Conservation (phyloP, 768 basidiomycete genomes). For the Auricularia cornea region DNA sequence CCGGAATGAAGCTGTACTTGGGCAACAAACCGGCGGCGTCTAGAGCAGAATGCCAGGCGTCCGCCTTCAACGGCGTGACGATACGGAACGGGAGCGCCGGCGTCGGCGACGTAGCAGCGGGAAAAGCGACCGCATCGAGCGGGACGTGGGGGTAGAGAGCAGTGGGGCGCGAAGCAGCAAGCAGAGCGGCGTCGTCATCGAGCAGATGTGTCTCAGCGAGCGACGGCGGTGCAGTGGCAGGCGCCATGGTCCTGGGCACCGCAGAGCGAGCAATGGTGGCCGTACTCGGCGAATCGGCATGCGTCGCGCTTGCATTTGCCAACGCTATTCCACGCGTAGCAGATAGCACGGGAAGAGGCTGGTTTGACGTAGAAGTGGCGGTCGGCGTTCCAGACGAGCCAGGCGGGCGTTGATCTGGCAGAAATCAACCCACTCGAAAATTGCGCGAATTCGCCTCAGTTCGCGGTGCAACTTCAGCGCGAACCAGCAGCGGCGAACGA, state of each 20-base stretch:
- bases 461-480: too few species aligned
- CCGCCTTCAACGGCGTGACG: background rate
- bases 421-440: too few species aligned
- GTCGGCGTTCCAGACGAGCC: background rate
- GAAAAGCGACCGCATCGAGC: background rate
- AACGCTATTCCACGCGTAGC: background rate
- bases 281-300: background rate
- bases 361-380: background rate
- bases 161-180: conserved; percentile 4
- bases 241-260: background rate
- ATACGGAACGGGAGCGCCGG: background rate
- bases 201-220: background rate
- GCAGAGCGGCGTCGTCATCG: background rate
- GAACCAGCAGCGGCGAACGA: too few species aligned
- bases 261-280: background rate
- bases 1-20: background rate
- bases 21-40: background rate
- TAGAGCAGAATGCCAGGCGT: background rate
- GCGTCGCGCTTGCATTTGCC: background rate
- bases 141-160: background rate
- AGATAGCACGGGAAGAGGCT: background rate
- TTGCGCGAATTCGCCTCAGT: too few species aligned
- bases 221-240: background rate
- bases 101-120: background rate
- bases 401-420: background rate